Conservation (phyloP, 108 stramenopile species). For the Pseudonitzschia delicatissima region DNA sequence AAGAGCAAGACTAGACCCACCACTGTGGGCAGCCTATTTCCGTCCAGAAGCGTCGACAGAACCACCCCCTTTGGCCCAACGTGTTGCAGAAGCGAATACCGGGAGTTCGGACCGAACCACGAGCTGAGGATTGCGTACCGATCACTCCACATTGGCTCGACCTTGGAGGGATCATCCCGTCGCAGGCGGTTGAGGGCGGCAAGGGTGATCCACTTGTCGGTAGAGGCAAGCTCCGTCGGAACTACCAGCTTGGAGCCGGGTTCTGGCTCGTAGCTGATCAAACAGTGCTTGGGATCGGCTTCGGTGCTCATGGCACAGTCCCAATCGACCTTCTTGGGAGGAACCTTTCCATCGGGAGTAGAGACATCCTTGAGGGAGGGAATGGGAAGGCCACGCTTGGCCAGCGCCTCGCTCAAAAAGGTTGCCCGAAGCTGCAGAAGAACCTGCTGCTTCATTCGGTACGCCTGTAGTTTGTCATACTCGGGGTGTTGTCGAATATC, state of each 20-base stretch:
- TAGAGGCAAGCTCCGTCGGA: conserved; percentile 35
- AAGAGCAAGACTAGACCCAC: conserved; percentile 33
- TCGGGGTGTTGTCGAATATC: conserved; percentile 27
- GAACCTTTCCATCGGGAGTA: conserved; percentile 53
- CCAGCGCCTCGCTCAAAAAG: conserved; percentile 65
- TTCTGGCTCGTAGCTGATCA: conserved; percentile 79
- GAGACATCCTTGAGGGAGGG: conserved; percentile 50
- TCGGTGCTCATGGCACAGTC: conserved; percentile 77
- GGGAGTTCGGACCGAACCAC: conserved; percentile 70
- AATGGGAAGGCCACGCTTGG: conserved; percentile 60
- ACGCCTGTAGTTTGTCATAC: conserved; percentile 25
- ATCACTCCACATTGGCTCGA: conserved; percentile 88
- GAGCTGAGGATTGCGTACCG: conserved; percentile 62
- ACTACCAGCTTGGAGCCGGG: conserved; percentile 76
- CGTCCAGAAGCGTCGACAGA: conserved; percentile 56
- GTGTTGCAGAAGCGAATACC: conserved; percentile 66
- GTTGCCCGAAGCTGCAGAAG: conserved; percentile 67
- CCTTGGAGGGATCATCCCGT: conserved; percentile 81
- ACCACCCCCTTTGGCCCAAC: conserved; percentile 60
- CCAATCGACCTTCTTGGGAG: conserved; percentile 79
- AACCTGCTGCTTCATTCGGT: conserved; percentile 67
- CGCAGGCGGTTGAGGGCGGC: conserved; percentile 74
- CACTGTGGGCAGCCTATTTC: conserved; percentile 41
- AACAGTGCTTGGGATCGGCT: conserved; percentile 65
- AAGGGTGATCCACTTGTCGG: conserved; percentile 69